Evolutionary conservation across 306 rosid species (phyloP), one percentile per base, ranked within the genome.

Genomic region (Vigna hirtella): DNA sequence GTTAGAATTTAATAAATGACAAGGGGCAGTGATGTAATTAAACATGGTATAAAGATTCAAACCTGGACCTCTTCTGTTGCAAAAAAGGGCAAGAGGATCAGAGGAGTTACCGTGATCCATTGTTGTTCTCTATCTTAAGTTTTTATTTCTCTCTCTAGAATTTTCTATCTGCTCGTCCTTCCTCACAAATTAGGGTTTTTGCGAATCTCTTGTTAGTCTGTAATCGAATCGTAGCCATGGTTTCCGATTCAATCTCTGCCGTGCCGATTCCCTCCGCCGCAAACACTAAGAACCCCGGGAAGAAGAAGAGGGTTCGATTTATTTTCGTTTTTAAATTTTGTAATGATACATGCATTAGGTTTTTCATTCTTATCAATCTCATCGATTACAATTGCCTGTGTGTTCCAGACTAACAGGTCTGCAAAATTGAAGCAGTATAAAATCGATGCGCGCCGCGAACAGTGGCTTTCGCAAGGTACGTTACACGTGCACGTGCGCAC

Each of bases 341-440:
- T 12, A 3, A 45, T 45, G 50, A 45, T 45, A 45, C 15, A 45
- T 45, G 50, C 50, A 42, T 42, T 9, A 9, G 47, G 53, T 38
- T 75, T 4, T 16, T 8, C 3, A 50, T 22, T 76, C 14, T 30
- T 57, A 14, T n/a, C 38, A 34, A 7, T 10, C 45, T 51, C 32
- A 20, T 34, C 36, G 30, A 42, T 42, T 42, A 9, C 49, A 66
- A 56, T 43, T 30, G 42, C 53, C 62, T 47, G 30, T 5, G 20
- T n/a, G 18, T 85, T 81, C 67, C 89, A 95, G 99, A 93, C 89
- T 30, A 88, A 85, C 47, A 90, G 94, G 91, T 85, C 95, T 5
- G 98, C 99, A 4, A 95, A 95, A 95, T 87, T 95, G 95, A 95
- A 95, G 90, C 98, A 93, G 86, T 84, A 92, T 74, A 95, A 95